Base-by-base conservation (phyloP, 371 early-diverging fungal genomes). In the Actinomortierella ambigua region DNA sequence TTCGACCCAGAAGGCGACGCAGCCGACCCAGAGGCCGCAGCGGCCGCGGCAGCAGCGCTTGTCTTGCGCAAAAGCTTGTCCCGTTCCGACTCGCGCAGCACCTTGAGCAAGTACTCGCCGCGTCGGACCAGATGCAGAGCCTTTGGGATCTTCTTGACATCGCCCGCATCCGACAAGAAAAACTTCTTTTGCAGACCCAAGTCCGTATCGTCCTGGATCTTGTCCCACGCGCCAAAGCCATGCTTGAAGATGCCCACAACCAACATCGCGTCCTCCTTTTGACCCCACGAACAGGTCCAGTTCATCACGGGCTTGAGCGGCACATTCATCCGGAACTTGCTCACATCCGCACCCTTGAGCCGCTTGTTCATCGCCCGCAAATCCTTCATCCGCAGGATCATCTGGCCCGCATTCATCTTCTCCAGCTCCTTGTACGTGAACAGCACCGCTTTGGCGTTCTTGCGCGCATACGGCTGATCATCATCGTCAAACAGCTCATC, bases 181-280 rank as follows among this genome's bases (percentile, higher is more conserved):
- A 97, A 92, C 76, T 96, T 97, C 56, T 84, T 84, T 2, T 81
- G 67, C 44, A 99, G 82, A 0, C 90, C 91, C 8, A 99, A 77
- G 0, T 81, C 75, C 0, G 77, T 29, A 63, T 99, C 98, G 3
- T 87, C 86, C 50, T 91, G 90, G 18, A 99, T 96, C 55, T 82
- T 76, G 52, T 82, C 77, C 98, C 98, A 98, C 61, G 88, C 90
- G 11, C 98, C 98, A 78, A 95, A 97, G 8, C 99, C 99, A 73
- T 98, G 91, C 44, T 84, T 81, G 78, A 92, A 91, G 20, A 98
- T 89, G 56, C 99, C 99, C 18, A 95, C 90, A 15, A 99, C 82
- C 49, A 99, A 80, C 92, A 93, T 90, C n/a, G 97, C 88, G 77
- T 99, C 99, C 75, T 99, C 99, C 54, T 89, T 89, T 54, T 86